Conservation (phyloP, 1,284 basidiomycete genomes). For the Cystobasidiaceae sp. region DNA sequence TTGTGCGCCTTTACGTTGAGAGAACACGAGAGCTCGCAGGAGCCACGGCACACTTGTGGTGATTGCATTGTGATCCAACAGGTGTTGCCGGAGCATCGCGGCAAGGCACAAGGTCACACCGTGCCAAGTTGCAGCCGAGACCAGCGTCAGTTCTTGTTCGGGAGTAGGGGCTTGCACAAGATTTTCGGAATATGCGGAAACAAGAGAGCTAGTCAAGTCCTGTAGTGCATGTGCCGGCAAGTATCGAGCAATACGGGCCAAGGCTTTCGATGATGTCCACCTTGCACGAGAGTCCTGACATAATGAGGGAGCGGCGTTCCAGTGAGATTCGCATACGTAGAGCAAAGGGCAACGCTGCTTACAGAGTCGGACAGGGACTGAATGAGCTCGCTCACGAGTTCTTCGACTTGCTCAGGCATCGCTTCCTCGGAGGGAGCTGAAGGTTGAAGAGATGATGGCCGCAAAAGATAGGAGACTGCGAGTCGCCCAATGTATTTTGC, state of each 20-base stretch:
- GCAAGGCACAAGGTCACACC: conserved; percentile 88
- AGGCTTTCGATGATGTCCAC: conserved; percentile 89
- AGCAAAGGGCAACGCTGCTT: conserved; percentile 22
- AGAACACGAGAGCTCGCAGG: conserved; percentile 82
- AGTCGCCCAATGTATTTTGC: conserved; percentile 12
- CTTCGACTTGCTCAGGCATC: conserved; percentile 66
- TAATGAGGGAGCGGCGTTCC: not conserved
- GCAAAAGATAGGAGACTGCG: not conserved
- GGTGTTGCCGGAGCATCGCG: conserved; percentile 77
- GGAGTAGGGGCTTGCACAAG: conserved; percentile 61
- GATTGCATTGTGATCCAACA: conserved; percentile 61
- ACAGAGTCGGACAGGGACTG: conserved; percentile 76
- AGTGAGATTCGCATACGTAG: not conserved
- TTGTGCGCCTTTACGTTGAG: conserved; percentile 83
- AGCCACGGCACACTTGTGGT: conserved; percentile 66
- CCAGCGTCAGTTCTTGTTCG: conserved; percentile 58
- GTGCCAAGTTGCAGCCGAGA: conserved; percentile 80
- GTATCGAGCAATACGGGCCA: conserved; percentile 76
- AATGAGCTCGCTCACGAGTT: conserved; percentile 68
- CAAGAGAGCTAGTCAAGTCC: conserved; percentile 77
- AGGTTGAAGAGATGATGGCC: not conserved
- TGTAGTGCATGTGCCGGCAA: conserved; percentile 68
- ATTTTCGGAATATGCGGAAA: conserved; percentile 58
- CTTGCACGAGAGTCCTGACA: conserved; percentile 85
- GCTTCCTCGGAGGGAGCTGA: not conserved